Percentiles rank a stretch among this genome's conserved stretches.
These are phyloP conservation scores for Lithocarpus polystachyus DNA, from an alignment of 306 rosid species.

Conservation along the genomic window DNA sequence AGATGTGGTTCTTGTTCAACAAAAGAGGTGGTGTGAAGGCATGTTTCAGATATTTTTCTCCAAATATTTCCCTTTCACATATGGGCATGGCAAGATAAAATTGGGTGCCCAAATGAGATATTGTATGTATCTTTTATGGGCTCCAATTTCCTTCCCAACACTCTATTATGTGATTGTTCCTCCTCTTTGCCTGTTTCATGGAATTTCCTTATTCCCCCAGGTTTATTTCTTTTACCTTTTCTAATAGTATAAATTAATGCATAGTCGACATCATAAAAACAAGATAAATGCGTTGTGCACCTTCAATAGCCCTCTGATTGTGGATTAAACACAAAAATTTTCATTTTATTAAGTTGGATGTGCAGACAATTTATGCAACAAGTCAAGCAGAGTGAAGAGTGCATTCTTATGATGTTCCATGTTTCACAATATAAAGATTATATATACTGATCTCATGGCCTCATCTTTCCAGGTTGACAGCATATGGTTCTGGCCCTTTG, in stretches of 20 bases:
- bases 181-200: slow-evolving; percentile 53
- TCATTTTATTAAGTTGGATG: too few relatives aligned
- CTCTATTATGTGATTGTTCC: slow-evolving; percentile 47
- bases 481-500: slow-evolving; percentile 61
- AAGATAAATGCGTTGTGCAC: too few relatives aligned
- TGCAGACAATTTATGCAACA: too few relatives aligned
- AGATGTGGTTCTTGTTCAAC: slow-evolving; percentile 43
- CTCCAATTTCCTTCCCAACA: slow-evolving; percentile 55
- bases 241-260: background rate
- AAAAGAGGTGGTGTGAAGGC: slow-evolving; percentile 68
- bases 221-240: slow-evolving; percentile 21
- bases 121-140: slow-evolving; percentile 59
- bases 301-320: too few relatives aligned
- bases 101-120: slow-evolving; percentile 65
- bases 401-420: too few relatives aligned
- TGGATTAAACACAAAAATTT: too few relatives aligned
- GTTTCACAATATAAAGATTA: too few relatives aligned
- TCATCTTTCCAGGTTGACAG: slow-evolving; percentile 35
- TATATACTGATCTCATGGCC: too few relatives aligned
- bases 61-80: slow-evolving; percentile 70
- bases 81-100: slow-evolving; percentile 57
- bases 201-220: slow-evolving; percentile 63
- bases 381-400: too few relatives aligned
- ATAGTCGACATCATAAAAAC: background rate
- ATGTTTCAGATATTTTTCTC: slow-evolving; percentile 56